phyloP scores from a whole-genome alignment of 495 filamentous ascomycete species.

The Hyaloscypha bicolor region DNA sequence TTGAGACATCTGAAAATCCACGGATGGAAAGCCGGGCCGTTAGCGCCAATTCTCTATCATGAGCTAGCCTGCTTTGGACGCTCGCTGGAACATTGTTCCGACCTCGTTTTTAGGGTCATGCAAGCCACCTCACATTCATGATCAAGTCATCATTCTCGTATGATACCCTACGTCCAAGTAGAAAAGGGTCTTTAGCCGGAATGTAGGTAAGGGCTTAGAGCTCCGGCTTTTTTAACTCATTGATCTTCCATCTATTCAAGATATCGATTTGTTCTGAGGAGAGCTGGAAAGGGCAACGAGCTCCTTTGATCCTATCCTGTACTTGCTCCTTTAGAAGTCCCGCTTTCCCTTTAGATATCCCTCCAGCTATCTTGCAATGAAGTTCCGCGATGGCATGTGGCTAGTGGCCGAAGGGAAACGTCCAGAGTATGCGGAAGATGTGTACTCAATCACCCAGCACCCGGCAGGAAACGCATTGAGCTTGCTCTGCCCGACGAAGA shows the following conservation, averaged over 20 bases:
- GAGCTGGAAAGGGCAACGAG: not conserved
- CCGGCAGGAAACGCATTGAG: conserved; percentile 42
- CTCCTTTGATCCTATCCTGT: not conserved
- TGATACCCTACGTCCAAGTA: not conserved
- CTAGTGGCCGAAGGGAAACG: conserved; percentile 48
- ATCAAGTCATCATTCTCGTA: not conserved
- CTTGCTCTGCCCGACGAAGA: conserved; percentile 52
- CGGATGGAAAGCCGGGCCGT: not conserved
- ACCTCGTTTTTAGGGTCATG: not conserved
- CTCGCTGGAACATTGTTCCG: not conserved
- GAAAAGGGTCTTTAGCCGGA: not conserved
- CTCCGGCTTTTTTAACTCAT: not conserved
- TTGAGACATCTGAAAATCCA: no score
- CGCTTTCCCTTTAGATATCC: not conserved
- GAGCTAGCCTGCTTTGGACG: not conserved
- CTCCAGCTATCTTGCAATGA: conserved; percentile 33
- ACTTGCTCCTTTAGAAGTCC: not conserved
- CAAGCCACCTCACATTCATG: not conserved
- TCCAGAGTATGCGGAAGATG: conserved; percentile 57
- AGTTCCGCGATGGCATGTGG: conserved; percentile 57
- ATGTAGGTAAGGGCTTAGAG: not conserved
- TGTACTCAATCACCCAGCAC: conserved; percentile 46
- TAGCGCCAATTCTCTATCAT: not conserved
- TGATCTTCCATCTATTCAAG: not conserved
- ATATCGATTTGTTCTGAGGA: not conserved